Conservation (phyloP, 495 filamentous ascomycete genomes). For the Echria macrotheca region DNA sequence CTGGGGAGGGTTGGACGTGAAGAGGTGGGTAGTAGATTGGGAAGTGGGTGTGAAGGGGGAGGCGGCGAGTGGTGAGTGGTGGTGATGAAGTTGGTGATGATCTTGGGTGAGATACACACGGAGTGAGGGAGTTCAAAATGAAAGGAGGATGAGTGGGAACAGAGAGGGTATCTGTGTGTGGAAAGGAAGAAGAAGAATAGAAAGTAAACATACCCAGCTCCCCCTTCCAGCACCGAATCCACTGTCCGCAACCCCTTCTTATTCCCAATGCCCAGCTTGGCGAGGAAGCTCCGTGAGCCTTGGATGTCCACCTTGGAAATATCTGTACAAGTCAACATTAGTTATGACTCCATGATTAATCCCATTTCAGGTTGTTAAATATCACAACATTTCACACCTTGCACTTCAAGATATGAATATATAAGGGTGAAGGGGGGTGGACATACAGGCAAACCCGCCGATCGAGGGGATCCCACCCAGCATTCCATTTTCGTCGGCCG, state of each 20-base stretch:
- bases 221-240: slow-evolving; percentile 44
- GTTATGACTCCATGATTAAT: too few relatives aligned
- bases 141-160: neutral
- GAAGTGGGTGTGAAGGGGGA: neutral
- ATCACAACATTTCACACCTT: too few relatives aligned
- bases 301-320: slow-evolving; percentile 72
- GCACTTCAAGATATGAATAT: too few relatives aligned
- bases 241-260: slow-evolving; percentile 24
- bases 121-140: neutral
- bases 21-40: neutral
- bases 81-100: too few relatives aligned
- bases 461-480: slow-evolving; percentile 33
- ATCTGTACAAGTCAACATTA: too few relatives aligned
- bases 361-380: too few relatives aligned
- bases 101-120: neutral
- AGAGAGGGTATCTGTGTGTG: too few relatives aligned
- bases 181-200: neutral
- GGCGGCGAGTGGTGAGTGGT: too few relatives aligned
- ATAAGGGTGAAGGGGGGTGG: too few relatives aligned
- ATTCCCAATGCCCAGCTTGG: slow-evolving; percentile 59
- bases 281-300: slow-evolving; percentile 68
- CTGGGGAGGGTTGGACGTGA: neutral
- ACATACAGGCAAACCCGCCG: slow-evolving; percentile 56
- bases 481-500: slow-evolving; percentile 73
- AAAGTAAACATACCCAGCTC: slow-evolving; percentile 43